These are phyloP conservation scores for Tetrahymena borealis DNA, from an alignment of 73 alveolate genomes.

Conservation along the genomic window DNA sequence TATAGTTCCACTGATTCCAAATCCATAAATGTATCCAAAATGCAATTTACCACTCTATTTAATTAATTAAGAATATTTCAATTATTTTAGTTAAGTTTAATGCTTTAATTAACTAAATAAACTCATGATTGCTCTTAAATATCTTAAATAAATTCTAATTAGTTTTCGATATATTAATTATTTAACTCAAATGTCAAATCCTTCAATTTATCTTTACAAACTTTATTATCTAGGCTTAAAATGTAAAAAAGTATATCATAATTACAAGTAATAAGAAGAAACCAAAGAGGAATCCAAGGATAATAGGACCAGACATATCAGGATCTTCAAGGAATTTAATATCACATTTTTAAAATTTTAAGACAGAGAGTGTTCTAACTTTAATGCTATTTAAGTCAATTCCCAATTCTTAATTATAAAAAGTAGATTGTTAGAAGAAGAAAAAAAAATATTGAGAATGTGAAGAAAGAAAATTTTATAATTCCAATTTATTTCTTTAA, in stretches of 20 bases:
- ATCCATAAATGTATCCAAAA: not conserved
- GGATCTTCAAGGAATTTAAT: not conserved
- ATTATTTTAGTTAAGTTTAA: too few relatives aligned
- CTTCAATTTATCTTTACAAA: too few relatives aligned
- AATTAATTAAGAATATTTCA: too few relatives aligned
- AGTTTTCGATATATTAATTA: too few relatives aligned
- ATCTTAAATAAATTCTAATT: too few relatives aligned
- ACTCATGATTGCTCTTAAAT: too few relatives aligned
- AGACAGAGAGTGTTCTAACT: not conserved
- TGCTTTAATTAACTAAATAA: too few relatives aligned
- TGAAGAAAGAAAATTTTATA: not conserved
- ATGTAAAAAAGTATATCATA: not conserved
- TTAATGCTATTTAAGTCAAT: not conserved
- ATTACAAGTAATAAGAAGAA: not conserved
- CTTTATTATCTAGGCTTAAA: too few relatives aligned
- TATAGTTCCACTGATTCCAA: not conserved
- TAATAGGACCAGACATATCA: not conserved
- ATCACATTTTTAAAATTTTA: not conserved
- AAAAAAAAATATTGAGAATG: not conserved
- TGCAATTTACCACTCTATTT: not conserved
- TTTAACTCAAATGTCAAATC: too few relatives aligned
- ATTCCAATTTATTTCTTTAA: too few relatives aligned
- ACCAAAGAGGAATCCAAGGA: not conserved
- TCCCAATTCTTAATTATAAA: not conserved
- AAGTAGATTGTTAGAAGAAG: not conserved